Evolutionary conservation across 768 basidiomycete species (phyloP), one percentile per base, ranked within the genome.

Genomic region (Cytidiella melzeri): DNA sequence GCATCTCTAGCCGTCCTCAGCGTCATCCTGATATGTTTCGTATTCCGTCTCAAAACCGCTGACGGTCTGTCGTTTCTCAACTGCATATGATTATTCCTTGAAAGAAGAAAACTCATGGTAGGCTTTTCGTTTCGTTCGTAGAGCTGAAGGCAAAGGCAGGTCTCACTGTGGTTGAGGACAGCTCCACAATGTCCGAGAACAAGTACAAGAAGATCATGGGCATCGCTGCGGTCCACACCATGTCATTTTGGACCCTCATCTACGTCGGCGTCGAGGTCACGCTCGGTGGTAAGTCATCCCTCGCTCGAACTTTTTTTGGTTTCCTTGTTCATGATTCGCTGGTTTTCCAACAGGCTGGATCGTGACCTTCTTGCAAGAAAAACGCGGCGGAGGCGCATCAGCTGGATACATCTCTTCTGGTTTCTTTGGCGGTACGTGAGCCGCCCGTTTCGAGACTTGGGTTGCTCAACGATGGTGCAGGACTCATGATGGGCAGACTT

Each of bases 191-290:
- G 12, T 60, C 55, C 25, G 50, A 54, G 12, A 66, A 55, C 56
- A 50, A 63, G 45, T 67, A 63, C 52, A 52, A 57, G 23, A 67
- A 72, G 51, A 70, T 73, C 36, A 51, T 73, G 39, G 41, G 59
- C 6, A 51, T 68, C 24, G 57, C 59, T 18, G 58, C 61, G 13
- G 69, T 74, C 9, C 71, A 74, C 45, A 55, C 63, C 45, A 58
- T 74, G 11, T 66, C 73, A 1, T 41, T 66, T 19, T 74, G 70
- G 45, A 56, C 65, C 7, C 54, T 73, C 15, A 67, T 73, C 23
- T 75, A 75, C 52, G 67, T 73, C 21, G 73, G 73, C 13, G 62
- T 68, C 5, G 73, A 75, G 53, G 64, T 65, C 9, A 72, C 72
- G 0, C 56, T 75, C 19, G 73, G 73, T 41, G 71, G 71, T 69